These are phyloP conservation scores for Scopulariopsis brevicaulis DNA, from an alignment of 2,329 filamentous ascomycete species.

Conservation along the genomic window DNA sequence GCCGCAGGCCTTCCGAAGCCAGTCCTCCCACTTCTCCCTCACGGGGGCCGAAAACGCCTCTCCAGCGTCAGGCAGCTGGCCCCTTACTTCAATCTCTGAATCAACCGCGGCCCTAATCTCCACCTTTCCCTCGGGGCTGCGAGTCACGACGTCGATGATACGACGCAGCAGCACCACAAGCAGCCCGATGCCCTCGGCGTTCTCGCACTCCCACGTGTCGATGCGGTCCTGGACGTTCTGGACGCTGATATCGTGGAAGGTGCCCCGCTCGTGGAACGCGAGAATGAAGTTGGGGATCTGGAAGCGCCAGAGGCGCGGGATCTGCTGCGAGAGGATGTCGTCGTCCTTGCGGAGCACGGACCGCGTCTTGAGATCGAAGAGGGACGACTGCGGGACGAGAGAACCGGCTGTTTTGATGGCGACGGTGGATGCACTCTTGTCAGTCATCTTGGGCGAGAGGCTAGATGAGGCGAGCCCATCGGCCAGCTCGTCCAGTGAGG, in stretches of 20 bases:
- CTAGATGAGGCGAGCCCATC: background rate
- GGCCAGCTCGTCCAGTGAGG: background rate
- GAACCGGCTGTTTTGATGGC: slow-evolving; percentile 11
- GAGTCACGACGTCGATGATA: background rate
- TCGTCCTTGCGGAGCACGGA: slow-evolving; percentile 13
- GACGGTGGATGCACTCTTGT: background rate
- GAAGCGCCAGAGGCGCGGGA: slow-evolving; percentile 28
- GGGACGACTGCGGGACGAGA: slow-evolving; percentile 14
- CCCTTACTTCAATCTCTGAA: slow-evolving; percentile 12
- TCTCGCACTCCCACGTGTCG: slow-evolving; percentile 21
- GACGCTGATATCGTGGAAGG: slow-evolving; percentile 23
- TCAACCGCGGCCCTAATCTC: slow-evolving; percentile 11
- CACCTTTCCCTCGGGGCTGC: slow-evolving; percentile 7
- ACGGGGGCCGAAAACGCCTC: slow-evolving; percentile 12
- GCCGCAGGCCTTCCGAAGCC: slow-evolving; percentile 9
- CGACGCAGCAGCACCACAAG: slow-evolving; percentile 15
- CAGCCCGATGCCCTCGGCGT: slow-evolving; percentile 15
- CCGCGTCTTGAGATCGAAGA: slow-evolving; percentile 35
- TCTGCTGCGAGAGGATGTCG: slow-evolving; percentile 19
- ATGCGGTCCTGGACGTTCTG: slow-evolving; percentile 18
- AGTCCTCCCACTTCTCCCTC: slow-evolving; percentile 12
- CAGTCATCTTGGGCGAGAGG: background rate
- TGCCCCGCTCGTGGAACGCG: slow-evolving; percentile 23
- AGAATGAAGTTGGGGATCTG: slow-evolving; percentile 27
- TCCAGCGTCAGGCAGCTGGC: slow-evolving; percentile 12